Evolutionary conservation across 805 yeast genomes (phyloP), one percentile per base, ranked within the genome.

Genomic region (Wickerhamomyces subpelliculosus): DNA sequence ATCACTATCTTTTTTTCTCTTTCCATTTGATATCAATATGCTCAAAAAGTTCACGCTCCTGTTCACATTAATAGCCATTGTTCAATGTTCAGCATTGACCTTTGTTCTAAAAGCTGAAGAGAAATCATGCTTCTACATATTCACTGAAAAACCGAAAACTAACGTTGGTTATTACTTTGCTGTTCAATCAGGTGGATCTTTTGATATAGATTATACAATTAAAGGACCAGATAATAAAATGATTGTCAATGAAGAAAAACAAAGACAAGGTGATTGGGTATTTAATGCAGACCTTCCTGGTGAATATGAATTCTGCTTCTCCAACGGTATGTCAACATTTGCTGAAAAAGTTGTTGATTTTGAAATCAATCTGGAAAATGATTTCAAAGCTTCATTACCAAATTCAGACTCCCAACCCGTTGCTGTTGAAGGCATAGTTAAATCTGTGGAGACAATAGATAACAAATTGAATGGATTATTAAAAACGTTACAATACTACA

Each of bases 81-180:
- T 68, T 5, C 53, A 51, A 17, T 70, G 66, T 14, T 64, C 83
- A 2, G 85, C 94, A 11, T 65, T 86, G 54, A 84, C 93, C 0
- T 80, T 84, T 52, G 69, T 70, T 19, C 68, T 86, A 43, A 80
- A 80, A n/a, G 86, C 95, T 12, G 81, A 79, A 49, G 93, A 81
- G 40, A 67, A 68, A 41, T 64, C 78, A 35, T 86, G 96, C 57
- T 84, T 69, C 62, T 84, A 80, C 60, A 72, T 80, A 24, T 74
- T 79, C 57, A 82, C 87, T 39, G 72, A 72, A 36, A 65, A 71
- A 43, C 74, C 75, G 5, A 68, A 72, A 48, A 65, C 82, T 34
- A 75, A 71, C 43, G 69, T 87, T 40, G 81, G 82, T 28, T 86
- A 78, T 58, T 81, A 84, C 57, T 86, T 84, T 68, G 59, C 59